Evolutionary conservation across 1,284 basidiomycete species (phyloP), one percentile per base, ranked within the genome.

Genomic region (Exsudoporus floridanus): DNA sequence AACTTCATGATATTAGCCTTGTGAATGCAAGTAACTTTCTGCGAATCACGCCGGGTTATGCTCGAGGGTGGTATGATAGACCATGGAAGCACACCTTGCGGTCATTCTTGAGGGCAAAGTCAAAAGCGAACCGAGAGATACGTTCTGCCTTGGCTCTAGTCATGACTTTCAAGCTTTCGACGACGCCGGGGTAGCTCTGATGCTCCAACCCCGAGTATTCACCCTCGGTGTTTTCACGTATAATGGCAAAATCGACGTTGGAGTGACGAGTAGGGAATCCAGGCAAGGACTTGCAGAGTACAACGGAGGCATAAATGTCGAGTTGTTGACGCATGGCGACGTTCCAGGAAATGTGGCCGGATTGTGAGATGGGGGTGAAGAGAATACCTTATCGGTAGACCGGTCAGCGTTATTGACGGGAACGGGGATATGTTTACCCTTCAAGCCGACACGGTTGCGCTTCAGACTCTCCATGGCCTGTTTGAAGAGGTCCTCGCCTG

Each of bases 1-100:
- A 99, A 87, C 77, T 99, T 99, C 97, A 99, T 99, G 80, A 99
- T 99, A 82, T 99, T 99, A 69, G 97, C 97, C 79, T 99, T 99
- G 88, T 99, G 97, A 46, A 99, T 95, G 71, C 95, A 98, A 52
- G 97, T 99, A 64, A 99, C 97, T 89, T 96, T 98, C 92, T 96
- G 66, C 7, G 40, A 47, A 33, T 54, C 38, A 38, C 40, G 18
- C 31, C 16, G 25, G 21, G 62, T 40, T 66, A 53, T 52, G 40
- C 49, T 50, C 7, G 34, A 36, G 33, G 45, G 44, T 37, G 35
- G 31, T 6, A 33, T 2, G n/a, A 10, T 21, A 21, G 7, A 27
- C 31, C 28, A 49, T 34, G 19, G 33, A 40, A 49, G 39, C 75
- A 51, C 55, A 87, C 92, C 85, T 98, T 98, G 75, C 96, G 88